A percentile compares a stretch with the other conserved stretches of the same genome.
These are phyloP conservation scores for Fistulinella cinereoalba DNA, from an alignment of 1,284 basidiomycete genomes.

Conservation along the genomic window DNA sequence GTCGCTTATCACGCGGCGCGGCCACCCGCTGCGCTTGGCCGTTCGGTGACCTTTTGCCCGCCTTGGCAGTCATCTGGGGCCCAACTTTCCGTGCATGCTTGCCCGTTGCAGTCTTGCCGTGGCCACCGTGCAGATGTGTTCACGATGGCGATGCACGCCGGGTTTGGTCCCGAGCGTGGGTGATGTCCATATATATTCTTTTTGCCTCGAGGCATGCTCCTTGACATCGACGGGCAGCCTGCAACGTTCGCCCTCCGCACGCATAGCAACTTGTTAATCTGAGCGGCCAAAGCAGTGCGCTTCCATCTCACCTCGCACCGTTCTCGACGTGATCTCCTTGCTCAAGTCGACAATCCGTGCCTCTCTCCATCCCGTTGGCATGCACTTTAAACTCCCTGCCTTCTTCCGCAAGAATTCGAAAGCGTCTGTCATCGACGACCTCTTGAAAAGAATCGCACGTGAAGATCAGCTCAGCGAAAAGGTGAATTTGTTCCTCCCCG, in stretches of 20 bases:
- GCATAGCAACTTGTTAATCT: conserved; percentile 2
- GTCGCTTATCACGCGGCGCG: too few relatives aligned
- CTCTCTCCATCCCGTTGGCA: conserved; percentile 12
- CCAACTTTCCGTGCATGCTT: too few relatives aligned
- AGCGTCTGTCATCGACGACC: conserved; percentile 21
- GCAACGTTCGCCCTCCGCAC: neutral
- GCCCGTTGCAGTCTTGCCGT: too few relatives aligned
- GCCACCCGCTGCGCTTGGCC: too few relatives aligned
- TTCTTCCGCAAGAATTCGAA: conserved; percentile 30
- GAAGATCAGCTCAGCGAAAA: conserved; percentile 24
- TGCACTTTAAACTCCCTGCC: conserved; percentile 25
- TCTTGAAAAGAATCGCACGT: conserved; percentile 21
- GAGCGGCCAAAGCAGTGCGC: conserved; percentile 12
- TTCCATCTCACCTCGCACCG: neutral
- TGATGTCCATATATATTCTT: conserved; percentile 11
- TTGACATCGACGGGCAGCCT: too few relatives aligned
- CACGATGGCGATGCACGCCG: neutral
- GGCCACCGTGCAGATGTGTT: too few relatives aligned
- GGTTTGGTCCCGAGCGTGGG: neutral
- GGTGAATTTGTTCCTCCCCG: conserved; percentile 11
- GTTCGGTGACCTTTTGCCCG: too few relatives aligned
- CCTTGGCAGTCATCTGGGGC: too few relatives aligned
- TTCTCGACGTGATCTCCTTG: too few relatives aligned
- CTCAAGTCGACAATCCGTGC: too few relatives aligned
- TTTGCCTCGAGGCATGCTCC: too few relatives aligned